A percentile compares a stretch with the other conserved stretches of the same genome.
phyloP scores from a whole-genome alignment of 805 yeast species.

The Ogataea trehalophila region DNA sequence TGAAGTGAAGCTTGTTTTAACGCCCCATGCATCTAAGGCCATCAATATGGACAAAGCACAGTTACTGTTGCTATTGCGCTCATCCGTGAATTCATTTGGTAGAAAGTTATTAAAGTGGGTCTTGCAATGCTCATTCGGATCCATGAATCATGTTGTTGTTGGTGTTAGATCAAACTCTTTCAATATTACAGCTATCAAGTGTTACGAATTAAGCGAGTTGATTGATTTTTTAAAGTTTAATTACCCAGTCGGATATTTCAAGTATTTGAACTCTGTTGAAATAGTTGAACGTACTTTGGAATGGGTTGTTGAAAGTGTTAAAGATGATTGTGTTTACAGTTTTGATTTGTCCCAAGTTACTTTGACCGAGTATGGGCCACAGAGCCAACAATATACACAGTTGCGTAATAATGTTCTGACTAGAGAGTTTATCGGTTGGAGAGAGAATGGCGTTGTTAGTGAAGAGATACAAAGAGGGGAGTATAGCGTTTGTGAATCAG shows the following conservation, averaged over 20 bases:
- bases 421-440: constrained; percentile 5
- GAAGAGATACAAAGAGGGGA: constrained; percentile 3
- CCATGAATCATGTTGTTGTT: constrained; percentile 1
- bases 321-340: constrained; percentile 1
- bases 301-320: background rate
- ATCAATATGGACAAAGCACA: background rate
- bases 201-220: constrained; percentile 1
- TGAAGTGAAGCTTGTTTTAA: constrained; percentile 3
- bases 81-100: no score
- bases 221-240: background rate
- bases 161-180: constrained; percentile 4
- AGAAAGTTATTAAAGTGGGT: constrained; percentile 4
- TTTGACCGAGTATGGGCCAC: background rate
- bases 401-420: constrained; percentile 4
- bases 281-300: background rate
- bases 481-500: constrained; percentile 23
- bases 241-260: background rate
- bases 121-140: constrained; percentile 7
- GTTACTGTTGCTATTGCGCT: no score
- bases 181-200: background rate
- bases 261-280: background rate
- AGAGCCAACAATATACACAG: background rate
- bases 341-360: background rate
- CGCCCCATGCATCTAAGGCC: no score
- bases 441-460: constrained; percentile 2